Percentiles rank a stretch among this genome's conserved stretches.
These are phyloP conservation scores for Xylaria curta DNA, from an alignment of 495 filamentous ascomycete genomes.

Conservation along the genomic window DNA sequence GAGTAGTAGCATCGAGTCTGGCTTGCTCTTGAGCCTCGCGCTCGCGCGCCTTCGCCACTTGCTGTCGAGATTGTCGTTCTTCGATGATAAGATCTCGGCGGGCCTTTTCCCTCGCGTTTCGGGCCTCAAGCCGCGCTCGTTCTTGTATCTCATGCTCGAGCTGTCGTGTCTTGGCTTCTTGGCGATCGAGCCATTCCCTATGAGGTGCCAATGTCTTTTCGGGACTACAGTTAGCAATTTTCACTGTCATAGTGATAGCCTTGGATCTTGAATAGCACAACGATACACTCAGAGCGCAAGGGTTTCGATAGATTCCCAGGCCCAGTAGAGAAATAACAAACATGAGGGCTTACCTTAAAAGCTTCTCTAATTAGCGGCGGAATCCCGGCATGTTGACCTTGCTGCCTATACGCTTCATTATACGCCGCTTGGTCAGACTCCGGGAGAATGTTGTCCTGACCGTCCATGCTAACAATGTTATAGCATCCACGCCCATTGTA, in stretches of 20 bases:
- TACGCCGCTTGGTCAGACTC: neutral
- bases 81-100: neutral
- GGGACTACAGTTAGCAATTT: neutral
- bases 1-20: neutral
- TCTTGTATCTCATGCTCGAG: neutral
- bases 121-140: neutral
- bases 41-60: neutral
- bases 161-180: neutral
- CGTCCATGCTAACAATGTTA: neutral
- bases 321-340: neutral
- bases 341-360: neutral
- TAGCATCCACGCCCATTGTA: conserved; percentile 9
- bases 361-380: conserved; percentile 2
- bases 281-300: neutral
- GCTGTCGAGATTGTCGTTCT: neutral
- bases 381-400: neutral
- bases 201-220: neutral
- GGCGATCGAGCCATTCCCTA: neutral
- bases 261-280: neutral
- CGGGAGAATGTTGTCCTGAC: neutral
- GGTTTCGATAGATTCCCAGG: neutral
- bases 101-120: neutral
- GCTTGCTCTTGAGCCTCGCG: conserved; percentile 5
- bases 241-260: neutral
- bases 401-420: neutral